phyloP scores from a whole-genome alignment of 768 basidiomycete species.

The Dictyophora rubrovolvata region DNA sequence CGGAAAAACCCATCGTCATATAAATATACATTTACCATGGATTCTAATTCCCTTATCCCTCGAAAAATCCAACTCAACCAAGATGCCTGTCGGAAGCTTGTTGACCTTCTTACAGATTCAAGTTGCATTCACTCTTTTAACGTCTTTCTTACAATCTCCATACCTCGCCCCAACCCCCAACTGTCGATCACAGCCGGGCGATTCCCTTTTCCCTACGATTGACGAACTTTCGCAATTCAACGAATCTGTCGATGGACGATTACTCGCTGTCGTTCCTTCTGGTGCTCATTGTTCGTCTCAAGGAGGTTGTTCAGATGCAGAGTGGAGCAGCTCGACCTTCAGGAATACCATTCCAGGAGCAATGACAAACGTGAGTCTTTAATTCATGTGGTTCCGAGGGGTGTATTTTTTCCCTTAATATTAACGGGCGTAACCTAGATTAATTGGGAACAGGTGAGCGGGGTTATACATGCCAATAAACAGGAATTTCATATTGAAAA shows the following conservation, averaged over 20 bases:
- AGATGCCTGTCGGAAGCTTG: not conserved
- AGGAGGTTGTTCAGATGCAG: slow-evolving; percentile 2
- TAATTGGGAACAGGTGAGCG: not conserved
- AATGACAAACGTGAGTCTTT: not conserved
- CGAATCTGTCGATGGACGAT: slow-evolving; percentile 2
- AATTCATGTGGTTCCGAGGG: not conserved
- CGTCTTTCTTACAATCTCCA: not conserved
- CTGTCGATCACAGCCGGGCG: slow-evolving; percentile 4
- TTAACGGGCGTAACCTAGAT: not conserved
- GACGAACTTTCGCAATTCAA: not conserved
- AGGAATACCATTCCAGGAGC: slow-evolving; percentile 1
- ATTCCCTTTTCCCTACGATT: not conserved
- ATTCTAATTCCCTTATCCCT: not conserved
- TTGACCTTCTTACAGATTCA: not conserved
- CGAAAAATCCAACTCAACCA: not conserved
- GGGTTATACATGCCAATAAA: not conserved
- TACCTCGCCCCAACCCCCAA: not conserved
- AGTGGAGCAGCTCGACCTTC: not conserved
- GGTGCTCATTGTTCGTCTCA: not conserved
- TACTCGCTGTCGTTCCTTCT: not conserved
- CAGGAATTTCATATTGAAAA: not conserved
- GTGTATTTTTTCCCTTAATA: too few relatives aligned
- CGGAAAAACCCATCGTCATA: not conserved
- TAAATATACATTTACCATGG: not conserved
- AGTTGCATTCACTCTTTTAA: not conserved